Base-by-base conservation (phyloP, 352 stramenopile genomes). In the Globisporangium polare region DNA sequence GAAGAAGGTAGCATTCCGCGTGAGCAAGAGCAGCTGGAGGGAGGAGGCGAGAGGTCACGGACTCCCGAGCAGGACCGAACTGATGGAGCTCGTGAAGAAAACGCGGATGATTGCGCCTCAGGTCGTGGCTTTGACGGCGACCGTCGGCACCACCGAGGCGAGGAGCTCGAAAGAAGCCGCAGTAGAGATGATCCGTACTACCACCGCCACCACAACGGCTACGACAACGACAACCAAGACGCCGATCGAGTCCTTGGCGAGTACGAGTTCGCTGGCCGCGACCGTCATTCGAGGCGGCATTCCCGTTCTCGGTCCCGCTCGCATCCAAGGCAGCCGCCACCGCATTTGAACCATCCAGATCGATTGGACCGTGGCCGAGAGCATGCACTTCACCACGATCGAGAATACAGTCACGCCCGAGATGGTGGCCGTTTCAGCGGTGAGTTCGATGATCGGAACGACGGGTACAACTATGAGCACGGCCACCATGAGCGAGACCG, bases 291-390 rank as follows among this genome's bases (percentile, higher is more conserved):
- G n/a, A 45, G 41, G 41, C 29, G 54, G 6, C 42, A 43, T 24
- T 37, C 26, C 43, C 54, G 54, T 27, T 61, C 54, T 26, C 54
- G 41, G 1, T 60, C 54, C 22, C 54, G 54, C 13, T 50, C 54
- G 18, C n/a, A 50, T 17, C n/a, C 20, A n/a, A 51, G 22, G 10
- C 39, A 45, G 33, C 33, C 33, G 15, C 33, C 31, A n/a, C 27
- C 26, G 27, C 49, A 55, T 41, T 55, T 56, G 17, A 27, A 56
- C 10, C 50, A 56, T 8, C 18, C 12, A 4, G 29, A 29, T 24
- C 50, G 50, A 10, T 42, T 26, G 5, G 50, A 53, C 5, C 31
- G 12, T 17, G 24, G 31, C 26, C 54, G 54, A 22, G 54, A 53
- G 54, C 54, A 37, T 39, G 17, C 12, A 42, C 18, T 2, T 18